Percentiles rank a stretch among this genome's conserved stretches.
Evolutionary conservation across 352 stramenopile species (phyloP).

Genomic region (Phytophthora constricta): DNA sequence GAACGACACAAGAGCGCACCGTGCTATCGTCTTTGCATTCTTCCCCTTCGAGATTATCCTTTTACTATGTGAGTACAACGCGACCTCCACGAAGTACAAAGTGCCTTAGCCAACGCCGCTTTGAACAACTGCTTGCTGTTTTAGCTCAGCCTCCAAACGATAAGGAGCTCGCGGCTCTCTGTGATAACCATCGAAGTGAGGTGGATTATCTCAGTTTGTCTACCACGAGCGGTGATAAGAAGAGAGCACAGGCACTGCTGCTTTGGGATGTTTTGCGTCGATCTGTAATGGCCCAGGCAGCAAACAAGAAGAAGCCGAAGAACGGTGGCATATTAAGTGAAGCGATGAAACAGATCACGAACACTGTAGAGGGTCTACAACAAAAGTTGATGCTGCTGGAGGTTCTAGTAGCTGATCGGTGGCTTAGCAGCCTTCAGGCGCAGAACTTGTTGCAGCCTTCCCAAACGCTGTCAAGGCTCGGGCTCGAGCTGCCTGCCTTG

Average conservation of each 20-base stretch:
- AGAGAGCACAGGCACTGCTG: constrained; percentile 30
- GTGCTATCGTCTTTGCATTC: neutral
- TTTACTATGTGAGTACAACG: constrained; percentile 88
- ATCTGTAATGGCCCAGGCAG: constrained; percentile 18
- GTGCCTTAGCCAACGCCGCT: constrained; percentile 52
- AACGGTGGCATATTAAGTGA: constrained; percentile 2
- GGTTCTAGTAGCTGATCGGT: constrained; percentile 56
- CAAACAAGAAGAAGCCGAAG: neutral
- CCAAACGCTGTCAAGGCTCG: constrained; percentile 58
- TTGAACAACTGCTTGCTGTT: constrained; percentile 62
- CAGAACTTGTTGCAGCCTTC: constrained; percentile 46
- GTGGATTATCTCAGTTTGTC: constrained; percentile 1
- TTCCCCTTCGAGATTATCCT: constrained; percentile 37
- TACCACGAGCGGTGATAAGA: neutral
- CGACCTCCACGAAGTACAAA: constrained; percentile 66
- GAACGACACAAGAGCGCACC: constrained; percentile 12
- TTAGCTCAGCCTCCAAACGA: constrained; percentile 30
- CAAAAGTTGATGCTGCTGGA: constrained; percentile 47
- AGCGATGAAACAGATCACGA: constrained; percentile 19
- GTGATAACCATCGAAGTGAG: constrained; percentile 10
- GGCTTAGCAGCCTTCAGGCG: constrained; percentile 61
- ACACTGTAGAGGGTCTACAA: constrained; percentile 25
- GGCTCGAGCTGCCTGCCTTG: constrained; percentile 54
- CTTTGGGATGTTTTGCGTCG: constrained; percentile 51
- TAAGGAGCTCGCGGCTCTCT: constrained; percentile 21